A percentile compares a stretch with the other conserved stretches of the same genome.
phyloP scores from a whole-genome alignment of 164 flowering plant genomes.

The Sextonia rubra region DNA sequence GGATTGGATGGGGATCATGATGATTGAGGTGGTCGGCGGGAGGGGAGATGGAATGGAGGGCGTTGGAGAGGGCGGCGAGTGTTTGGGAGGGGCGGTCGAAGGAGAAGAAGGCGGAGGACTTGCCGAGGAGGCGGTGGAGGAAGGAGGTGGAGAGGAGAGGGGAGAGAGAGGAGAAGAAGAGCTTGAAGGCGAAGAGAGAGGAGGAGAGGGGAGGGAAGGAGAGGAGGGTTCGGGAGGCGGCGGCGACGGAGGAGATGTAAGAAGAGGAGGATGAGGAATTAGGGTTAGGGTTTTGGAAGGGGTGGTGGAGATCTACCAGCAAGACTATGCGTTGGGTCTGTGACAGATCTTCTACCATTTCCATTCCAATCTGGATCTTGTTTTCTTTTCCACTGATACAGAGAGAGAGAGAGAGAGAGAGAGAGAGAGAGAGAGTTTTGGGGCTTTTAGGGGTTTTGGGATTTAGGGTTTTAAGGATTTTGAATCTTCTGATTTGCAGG shows the following conservation, averaged over 20 bases:
- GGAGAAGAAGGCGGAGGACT: conserved; percentile 41
- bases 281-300: conserved; percentile 39
- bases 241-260: conserved; percentile 60
- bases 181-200: conserved; percentile 71
- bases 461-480: too few relatives aligned
- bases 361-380: background rate
- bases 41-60: conserved; percentile 35
- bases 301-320: conserved; percentile 75
- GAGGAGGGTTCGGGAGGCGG: conserved; percentile 40
- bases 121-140: conserved; percentile 34
- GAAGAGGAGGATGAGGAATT: background rate
- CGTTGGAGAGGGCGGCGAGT: conserved; percentile 28
- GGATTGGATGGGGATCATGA: background rate
- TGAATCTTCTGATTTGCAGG: background rate
- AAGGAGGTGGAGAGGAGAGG: conserved; percentile 60
- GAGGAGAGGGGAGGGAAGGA: conserved; percentile 49
- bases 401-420: background rate
- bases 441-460: too few relatives aligned
- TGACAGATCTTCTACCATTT: background rate
- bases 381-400: too few relatives aligned
- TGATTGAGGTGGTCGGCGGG: background rate
- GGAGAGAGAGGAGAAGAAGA: conserved; percentile 82
- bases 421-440: background rate
- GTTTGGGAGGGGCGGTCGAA: conserved; percentile 46
- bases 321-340: conserved; percentile 67